Evolutionary conservation across 768 basidiomycete species (phyloP).

Genomic region (Agrocybe pediades): DNA sequence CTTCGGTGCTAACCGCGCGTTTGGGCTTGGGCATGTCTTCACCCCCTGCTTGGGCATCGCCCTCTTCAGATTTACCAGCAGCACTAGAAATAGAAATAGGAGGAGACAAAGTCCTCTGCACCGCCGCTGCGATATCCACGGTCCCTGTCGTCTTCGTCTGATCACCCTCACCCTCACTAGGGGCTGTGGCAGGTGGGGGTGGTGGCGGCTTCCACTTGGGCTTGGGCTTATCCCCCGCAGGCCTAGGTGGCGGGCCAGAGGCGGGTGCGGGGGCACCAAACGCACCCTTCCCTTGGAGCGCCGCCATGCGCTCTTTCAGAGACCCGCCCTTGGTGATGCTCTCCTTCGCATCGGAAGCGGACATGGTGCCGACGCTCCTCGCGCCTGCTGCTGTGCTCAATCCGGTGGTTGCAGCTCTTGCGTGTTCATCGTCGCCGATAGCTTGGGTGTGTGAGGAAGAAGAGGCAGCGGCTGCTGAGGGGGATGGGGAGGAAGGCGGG

Average conservation of each 20-base stretch:
- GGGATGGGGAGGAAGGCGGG: constrained; percentile 46
- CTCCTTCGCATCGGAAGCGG: constrained; percentile 85
- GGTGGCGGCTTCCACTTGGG: constrained; percentile 91
- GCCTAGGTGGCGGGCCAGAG: constrained; percentile 55
- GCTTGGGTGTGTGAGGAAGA: too few relatives aligned
- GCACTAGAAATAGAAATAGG: constrained; percentile 32
- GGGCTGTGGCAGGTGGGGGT: constrained; percentile 43
- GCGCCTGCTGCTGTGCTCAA: constrained; percentile 12
- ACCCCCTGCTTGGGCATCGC: constrained; percentile 18
- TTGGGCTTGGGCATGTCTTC: constrained; percentile 5
- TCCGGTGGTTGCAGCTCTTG: too few relatives aligned
- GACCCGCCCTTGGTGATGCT: constrained; percentile 81
- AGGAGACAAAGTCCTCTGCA: constrained; percentile 34
- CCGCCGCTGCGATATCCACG: constrained; percentile 21
- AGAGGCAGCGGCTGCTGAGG: too few relatives aligned
- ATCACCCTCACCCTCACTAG: constrained; percentile 47
- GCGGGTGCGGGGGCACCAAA: constrained; percentile 63
- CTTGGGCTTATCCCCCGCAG: constrained; percentile 70
- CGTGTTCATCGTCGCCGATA: constrained; percentile 8
- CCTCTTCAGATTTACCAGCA: constrained; percentile 19
- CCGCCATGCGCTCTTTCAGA: constrained; percentile 94
- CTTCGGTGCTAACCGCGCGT: constrained; percentile 13
- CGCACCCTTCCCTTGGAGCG: constrained; percentile 80
- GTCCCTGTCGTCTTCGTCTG: constrained; percentile 20
- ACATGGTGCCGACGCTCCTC: constrained; percentile 53